These are phyloP conservation scores for Starmerella floricola DNA, from an alignment of 805 yeast species.

Conservation along the genomic window DNA sequence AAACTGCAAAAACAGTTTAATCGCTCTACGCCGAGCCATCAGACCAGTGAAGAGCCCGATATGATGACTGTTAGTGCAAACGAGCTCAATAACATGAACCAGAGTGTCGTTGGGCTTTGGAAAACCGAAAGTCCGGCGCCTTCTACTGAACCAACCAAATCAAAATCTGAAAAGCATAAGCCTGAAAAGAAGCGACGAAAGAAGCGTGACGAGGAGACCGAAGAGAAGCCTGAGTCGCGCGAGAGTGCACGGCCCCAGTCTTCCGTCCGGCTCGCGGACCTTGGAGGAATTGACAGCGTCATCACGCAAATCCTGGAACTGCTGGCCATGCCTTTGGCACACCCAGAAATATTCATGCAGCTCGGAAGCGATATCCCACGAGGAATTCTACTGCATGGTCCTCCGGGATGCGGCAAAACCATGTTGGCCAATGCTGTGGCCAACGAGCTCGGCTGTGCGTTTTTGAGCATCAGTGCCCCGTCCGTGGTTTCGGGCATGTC, in stretches of 20 bases:
- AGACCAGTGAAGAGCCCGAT: constrained; percentile 30
- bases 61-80: constrained; percentile 45
- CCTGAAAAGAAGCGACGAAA: constrained; percentile 5
- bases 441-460: constrained; percentile 87
- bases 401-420: constrained; percentile 98
- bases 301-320: constrained; percentile 78
- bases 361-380: constrained; percentile 94
- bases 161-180: background rate
- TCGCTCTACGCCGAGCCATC: constrained; percentile 17
- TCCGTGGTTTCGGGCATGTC: constrained; percentile 97
- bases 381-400: constrained; percentile 89
- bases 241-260: constrained; percentile 36
- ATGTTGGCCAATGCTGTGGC: constrained; percentile 93
- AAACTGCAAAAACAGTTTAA: constrained; percentile 37
- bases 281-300: constrained; percentile 86
- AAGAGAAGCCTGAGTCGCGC: constrained; percentile 40
- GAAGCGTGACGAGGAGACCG: constrained; percentile 9
- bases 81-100: constrained; percentile 61
- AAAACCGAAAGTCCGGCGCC: constrained; percentile 18
- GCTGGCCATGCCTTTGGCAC: constrained; percentile 81
- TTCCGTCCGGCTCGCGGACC: constrained; percentile 47
- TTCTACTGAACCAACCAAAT: constrained; percentile 3
- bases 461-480: constrained; percentile 84
- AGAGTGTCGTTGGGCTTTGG: constrained; percentile 67
- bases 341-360: constrained; percentile 77